Evolutionary conservation across 1,284 basidiomycete genomes (phyloP), one percentile per base, ranked within the genome.

Genomic region (Puccinia polysora): DNA sequence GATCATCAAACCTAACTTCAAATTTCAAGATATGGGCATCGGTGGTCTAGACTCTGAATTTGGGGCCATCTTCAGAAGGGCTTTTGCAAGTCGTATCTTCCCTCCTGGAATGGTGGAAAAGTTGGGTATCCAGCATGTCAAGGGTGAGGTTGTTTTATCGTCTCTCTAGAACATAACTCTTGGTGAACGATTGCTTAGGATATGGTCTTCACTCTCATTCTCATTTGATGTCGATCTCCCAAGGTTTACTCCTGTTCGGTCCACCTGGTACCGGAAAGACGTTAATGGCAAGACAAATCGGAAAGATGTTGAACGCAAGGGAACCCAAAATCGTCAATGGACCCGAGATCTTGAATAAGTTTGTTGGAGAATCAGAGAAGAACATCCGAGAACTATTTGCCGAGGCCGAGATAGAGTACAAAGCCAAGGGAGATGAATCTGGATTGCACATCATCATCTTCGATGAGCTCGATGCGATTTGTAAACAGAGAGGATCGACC

Each of bases 11-110:
- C 92, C 96, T 2, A 97, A 97, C 82, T 99, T 99, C 86, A 97
- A 96, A 81, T 99, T 99, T 76, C 91, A 97, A 79, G 96, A 99
- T 80, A 98, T 99, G 95, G 96, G 96, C 30, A 97, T 99, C 78
- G 96, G 96, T 79, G 96, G 96, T 79, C 84, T 99, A 49, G 96
- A 99, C 80, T 84, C 86, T 7, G 96, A 99, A 79, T 99, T 99
- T 79, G 87, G 87, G 72, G 88, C 91, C 71, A 99, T 99, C 79
- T 99, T 99, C 84, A 90, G 96, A 80, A 89, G 96, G 79, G 96
- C 96, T 0, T 99, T 99, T 80, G 95, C 96, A 0, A 93, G 90
- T 73, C 91, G 96, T 73, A 94, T 99, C 55, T 98, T 98, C 82
- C 96, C 96, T 28, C 94, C 93, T 0, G 91, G 87, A 0, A 85